Evolutionary conservation across 1,139 yeast species (phyloP).

Genomic region (Saccharomycopsis crataegensis): DNA sequence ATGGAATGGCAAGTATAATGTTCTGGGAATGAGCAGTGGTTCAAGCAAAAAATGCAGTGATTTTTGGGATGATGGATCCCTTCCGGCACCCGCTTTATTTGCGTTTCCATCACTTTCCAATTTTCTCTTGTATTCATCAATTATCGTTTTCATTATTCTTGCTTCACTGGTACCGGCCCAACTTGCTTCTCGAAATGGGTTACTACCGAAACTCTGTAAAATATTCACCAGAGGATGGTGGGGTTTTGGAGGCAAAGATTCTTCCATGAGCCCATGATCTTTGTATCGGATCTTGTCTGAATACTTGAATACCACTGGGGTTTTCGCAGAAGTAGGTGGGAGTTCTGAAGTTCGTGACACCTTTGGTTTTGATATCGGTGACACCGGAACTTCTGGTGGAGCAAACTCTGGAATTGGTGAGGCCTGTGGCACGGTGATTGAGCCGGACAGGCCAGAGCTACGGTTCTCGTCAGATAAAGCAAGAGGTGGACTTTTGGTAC

Average conservation of each 20-base stretch:
- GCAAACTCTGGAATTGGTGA: constrained; percentile 6
- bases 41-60: constrained; percentile 29
- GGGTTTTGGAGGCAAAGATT: no score
- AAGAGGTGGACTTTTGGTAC: no score
- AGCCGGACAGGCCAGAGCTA: not conserved
- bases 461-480: not conserved
- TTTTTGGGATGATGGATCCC: not conserved
- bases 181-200: no score
- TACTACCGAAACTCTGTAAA: no score
- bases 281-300: not conserved
- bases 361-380: not conserved
- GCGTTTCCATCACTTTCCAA: no score
- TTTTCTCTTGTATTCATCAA: not conserved
- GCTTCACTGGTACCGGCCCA: no score
- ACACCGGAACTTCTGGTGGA: constrained; percentile 1
- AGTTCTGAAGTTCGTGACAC: not conserved
- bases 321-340: not conserved
- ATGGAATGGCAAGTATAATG: constrained; percentile 59
- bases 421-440: not conserved
- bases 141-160: not conserved
- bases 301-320: not conserved
- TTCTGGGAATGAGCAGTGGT: constrained; percentile 58
- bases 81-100: no score
- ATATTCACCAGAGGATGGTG: no score
- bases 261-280: not conserved